A percentile compares a stretch with the other conserved stretches of the same genome.
These are phyloP conservation scores for Diplodia intermedia DNA, from an alignment of 2,329 filamentous ascomycete genomes.

Conservation along the genomic window DNA sequence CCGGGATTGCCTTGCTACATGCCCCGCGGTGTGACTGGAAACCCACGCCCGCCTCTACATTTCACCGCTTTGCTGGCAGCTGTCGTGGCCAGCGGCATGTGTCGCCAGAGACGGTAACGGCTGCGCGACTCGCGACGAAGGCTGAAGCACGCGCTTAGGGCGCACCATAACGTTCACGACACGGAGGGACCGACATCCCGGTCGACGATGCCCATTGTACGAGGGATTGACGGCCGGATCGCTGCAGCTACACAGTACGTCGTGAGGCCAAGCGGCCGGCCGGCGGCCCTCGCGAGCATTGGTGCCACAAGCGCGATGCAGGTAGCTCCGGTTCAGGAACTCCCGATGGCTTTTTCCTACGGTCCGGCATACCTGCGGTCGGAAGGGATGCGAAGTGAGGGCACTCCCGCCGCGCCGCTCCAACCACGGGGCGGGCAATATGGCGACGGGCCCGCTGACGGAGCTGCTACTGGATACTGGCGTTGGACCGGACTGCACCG, in stretches of 20 bases:
- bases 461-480: constrained; percentile 20
- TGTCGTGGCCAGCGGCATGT: constrained; percentile 16
- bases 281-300: constrained; percentile 19
- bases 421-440: constrained; percentile 20
- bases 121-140: constrained; percentile 2
- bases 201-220: constrained; percentile 21
- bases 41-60: constrained; percentile 14
- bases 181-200: constrained; percentile 22
- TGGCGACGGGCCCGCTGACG: constrained; percentile 6
- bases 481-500: constrained; percentile 17
- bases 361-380: constrained; percentile 9
- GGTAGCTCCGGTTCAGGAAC: constrained; percentile 23
- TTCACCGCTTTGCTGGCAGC: constrained; percentile 25
- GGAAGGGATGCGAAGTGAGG: constrained; percentile 15
- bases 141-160: constrained; percentile 14
- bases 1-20: constrained; percentile 15
- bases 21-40: constrained; percentile 22
- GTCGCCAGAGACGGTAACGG: constrained; percentile 10
- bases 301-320: constrained; percentile 26
- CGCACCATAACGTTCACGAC: constrained; percentile 30
- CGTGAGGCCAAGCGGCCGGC: constrained; percentile 10
- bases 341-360: constrained; percentile 9
- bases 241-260: constrained; percentile 7
- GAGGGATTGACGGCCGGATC: constrained; percentile 21
- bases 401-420: constrained; percentile 2